phyloP scores from a whole-genome alignment of 148 eudicot species.

The Fagopyrum tataricum region DNA sequence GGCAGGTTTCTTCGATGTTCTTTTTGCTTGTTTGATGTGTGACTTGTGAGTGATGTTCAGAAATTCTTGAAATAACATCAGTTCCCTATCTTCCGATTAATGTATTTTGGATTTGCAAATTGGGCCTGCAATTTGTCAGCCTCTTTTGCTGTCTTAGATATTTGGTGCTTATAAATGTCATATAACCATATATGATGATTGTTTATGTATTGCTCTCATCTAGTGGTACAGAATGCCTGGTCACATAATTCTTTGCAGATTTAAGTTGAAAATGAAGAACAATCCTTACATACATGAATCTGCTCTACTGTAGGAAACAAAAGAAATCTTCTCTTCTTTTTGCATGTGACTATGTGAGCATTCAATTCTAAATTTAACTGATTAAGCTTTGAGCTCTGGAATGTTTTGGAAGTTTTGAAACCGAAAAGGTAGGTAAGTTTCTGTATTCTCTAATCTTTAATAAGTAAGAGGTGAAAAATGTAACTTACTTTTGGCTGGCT shows the following conservation, averaged over 20 bases:
- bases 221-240: neutral
- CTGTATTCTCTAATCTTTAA: neutral
- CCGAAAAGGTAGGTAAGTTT: neutral
- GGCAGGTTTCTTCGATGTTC: neutral
- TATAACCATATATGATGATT: too few relatives aligned
- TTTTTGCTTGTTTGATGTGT: neutral
- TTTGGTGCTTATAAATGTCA: neutral
- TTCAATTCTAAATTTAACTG: neutral
- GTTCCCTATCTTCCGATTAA: neutral
- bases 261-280: constrained; percentile 1
- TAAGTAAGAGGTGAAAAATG: neutral
- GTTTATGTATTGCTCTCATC: neutral
- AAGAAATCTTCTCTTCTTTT: neutral
- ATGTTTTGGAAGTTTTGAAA: neutral
- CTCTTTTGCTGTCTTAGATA: neutral
- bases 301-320: neutral
- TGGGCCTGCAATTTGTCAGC: neutral
- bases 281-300: neutral
- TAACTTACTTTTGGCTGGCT: neutral
- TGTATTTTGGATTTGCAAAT: neutral
- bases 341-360: neutral
- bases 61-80: neutral
- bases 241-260: neutral
- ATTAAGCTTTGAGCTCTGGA: neutral
- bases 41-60: neutral